Evolutionary conservation across 495 filamentous ascomycete species (phyloP).

Genomic region (Aspergillus avenaceus): DNA sequence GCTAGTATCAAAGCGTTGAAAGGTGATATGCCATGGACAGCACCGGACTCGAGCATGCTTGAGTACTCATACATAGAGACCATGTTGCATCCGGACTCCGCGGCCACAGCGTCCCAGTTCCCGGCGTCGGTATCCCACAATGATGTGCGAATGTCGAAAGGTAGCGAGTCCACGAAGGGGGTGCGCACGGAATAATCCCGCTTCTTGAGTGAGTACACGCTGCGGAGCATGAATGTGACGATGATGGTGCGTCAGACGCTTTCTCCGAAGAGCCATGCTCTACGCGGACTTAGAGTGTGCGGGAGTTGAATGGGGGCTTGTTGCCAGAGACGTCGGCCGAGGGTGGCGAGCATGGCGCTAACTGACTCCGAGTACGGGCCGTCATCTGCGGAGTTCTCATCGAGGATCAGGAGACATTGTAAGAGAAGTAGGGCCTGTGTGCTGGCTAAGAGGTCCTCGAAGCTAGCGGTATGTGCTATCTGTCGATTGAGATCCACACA

Average conservation of each 20-base stretch:
- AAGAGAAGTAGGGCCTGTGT: conserved; percentile 33
- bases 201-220: conserved; percentile 35
- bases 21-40: conserved; percentile 13
- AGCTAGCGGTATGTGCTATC: conserved; percentile 20
- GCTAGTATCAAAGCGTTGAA: conserved; percentile 27
- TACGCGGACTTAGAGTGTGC: conserved; percentile 25
- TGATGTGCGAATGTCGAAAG: conserved; percentile 32
- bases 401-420: conserved; percentile 32
- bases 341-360: conserved; percentile 16
- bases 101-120: conserved; percentile 12
- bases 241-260: conserved; percentile 42
- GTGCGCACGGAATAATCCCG: conserved; percentile 37
- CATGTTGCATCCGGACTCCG: conserved; percentile 10
- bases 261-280: conserved; percentile 43
- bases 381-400: conserved; percentile 12
- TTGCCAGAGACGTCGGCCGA: conserved; percentile 20
- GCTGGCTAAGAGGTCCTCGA: conserved; percentile 31
- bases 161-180: conserved; percentile 29
- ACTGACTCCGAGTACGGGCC: conserved; percentile 18
- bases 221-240: conserved; percentile 30
- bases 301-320: conserved; percentile 24
- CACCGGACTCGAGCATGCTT: conserved; percentile 19
- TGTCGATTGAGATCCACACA: conserved; percentile 11
- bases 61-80: conserved; percentile 29
- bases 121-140: conserved; percentile 33